phyloP scores from a whole-genome alignment of 805 yeast species.

The Dipodascus geniculatus region DNA sequence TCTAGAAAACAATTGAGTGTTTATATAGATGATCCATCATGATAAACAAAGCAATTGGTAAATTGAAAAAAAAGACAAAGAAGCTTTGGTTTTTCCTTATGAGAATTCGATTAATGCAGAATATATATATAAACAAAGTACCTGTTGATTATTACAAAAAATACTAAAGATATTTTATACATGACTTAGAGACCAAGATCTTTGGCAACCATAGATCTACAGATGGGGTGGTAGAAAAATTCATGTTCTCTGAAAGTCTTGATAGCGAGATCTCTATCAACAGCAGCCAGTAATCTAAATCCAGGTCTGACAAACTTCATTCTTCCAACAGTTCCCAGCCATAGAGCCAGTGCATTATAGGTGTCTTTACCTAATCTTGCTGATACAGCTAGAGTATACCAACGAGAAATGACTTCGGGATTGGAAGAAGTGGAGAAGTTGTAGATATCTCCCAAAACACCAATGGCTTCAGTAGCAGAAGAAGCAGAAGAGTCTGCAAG shows the following conservation, averaged over 20 bases:
- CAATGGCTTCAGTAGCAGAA: constrained; percentile 24
- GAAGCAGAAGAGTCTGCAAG: constrained; percentile 31
- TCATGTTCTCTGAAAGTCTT: constrained; percentile 50
- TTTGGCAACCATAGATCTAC: constrained; percentile 70
- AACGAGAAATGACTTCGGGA: constrained; percentile 73
- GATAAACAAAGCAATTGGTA: no score
- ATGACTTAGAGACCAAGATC: constrained; percentile 51
- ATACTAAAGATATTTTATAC: no score
- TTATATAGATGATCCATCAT: no score
- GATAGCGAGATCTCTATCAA: constrained; percentile 55
- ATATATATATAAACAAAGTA: no score
- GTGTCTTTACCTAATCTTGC: constrained; percentile 35
- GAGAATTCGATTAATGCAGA: no score
- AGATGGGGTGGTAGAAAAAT: constrained; percentile 69
- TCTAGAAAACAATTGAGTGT: no score
- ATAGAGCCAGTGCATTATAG: constrained; percentile 50
- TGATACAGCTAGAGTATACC: constrained; percentile 55
- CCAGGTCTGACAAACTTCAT: constrained; percentile 93
- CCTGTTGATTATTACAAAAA: no score
- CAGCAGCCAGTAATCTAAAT: constrained; percentile 50
- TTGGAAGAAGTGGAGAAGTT: constrained; percentile 45
- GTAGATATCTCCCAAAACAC: constrained; percentile 28
- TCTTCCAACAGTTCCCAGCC: constrained; percentile 88
- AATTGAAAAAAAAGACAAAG: no score
- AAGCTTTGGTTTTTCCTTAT: no score